Conservation (phyloP, 805 yeast genomes). For the Kockiozyma suomiensis region DNA sequence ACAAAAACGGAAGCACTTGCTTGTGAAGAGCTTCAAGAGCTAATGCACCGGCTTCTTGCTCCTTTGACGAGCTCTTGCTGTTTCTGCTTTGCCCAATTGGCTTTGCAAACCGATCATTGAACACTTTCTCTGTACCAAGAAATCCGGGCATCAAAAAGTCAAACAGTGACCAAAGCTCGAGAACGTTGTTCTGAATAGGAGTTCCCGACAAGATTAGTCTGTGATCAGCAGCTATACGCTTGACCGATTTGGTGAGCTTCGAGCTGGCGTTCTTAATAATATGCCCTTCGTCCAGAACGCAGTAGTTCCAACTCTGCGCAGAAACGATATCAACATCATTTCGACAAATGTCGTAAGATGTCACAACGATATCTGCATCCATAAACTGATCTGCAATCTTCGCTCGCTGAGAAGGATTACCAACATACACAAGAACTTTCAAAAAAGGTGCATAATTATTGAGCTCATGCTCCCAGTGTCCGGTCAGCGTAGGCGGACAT, state of each 20-base stretch:
- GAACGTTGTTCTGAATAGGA: constrained; percentile 95
- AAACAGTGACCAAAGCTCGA: constrained; percentile 96
- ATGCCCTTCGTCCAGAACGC: constrained; percentile 97
- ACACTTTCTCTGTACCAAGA: constrained; percentile 89
- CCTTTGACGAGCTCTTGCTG: constrained; percentile 79
- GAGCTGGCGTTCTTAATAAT: constrained; percentile 90
- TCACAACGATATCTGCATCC: constrained; percentile 80
- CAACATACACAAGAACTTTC: constrained; percentile 83
- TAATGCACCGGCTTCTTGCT: constrained; percentile 95
- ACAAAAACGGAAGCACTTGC: constrained; percentile 94
- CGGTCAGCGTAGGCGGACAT: constrained; percentile 97
- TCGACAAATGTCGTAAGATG: constrained; percentile 94
- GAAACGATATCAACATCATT: constrained; percentile 75
- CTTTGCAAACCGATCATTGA: constrained; percentile 94
- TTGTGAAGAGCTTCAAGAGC: constrained; percentile 95
- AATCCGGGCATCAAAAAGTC: constrained; percentile 99
- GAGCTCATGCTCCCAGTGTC: constrained; percentile 98
- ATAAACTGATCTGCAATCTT: constrained; percentile 56
- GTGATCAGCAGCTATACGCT: constrained; percentile 80
- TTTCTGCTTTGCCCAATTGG: constrained; percentile 95
- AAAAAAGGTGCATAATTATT: constrained; percentile 86
- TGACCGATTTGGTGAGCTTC: constrained; percentile 86
- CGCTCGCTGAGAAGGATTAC: constrained; percentile 77
- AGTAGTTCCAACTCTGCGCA: constrained; percentile 76
- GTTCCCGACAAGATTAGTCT: constrained; percentile 92